These are phyloP conservation scores for Afroboletus lepidellus DNA, from an alignment of 1,284 basidiomycete species.

Conservation along the genomic window DNA sequence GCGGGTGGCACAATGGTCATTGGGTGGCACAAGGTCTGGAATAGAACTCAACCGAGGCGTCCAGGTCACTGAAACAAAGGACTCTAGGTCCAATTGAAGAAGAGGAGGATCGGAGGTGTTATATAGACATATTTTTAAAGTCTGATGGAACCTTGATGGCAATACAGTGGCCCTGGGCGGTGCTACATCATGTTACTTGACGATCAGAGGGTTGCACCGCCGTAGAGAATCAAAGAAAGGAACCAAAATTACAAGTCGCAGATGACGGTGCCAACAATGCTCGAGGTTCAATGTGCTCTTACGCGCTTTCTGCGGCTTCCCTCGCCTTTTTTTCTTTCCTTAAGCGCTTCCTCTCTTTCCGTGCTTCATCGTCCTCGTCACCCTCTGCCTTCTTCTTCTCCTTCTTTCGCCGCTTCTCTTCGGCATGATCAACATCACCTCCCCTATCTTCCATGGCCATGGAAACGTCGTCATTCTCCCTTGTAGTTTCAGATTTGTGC, in stretches of 20 bases:
- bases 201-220: conserved; percentile 13
- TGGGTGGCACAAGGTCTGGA: no score
- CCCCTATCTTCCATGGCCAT: conserved; percentile 38
- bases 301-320: conserved; percentile 39
- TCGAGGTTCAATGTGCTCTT: conserved; percentile 1
- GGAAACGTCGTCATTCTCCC: conserved; percentile 42
- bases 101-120: neutral
- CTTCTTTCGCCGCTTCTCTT: conserved; percentile 49
- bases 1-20: neutral
- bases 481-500: conserved; percentile 62
- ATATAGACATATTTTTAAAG: conserved; percentile 3
- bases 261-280: neutral
- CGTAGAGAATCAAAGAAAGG: conserved; percentile 17
- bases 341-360: conserved; percentile 56
- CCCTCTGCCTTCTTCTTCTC: conserved; percentile 48
- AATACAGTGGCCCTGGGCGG: neutral
- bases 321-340: conserved; percentile 73
- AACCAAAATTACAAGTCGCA: conserved; percentile 5
- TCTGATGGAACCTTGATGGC: conserved; percentile 16
- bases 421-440: conserved; percentile 44
- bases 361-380: conserved; percentile 58
- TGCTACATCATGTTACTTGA: conserved; percentile 9
- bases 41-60: neutral
- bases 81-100: neutral
- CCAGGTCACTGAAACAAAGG: neutral